A percentile compares a stretch with the other conserved stretches of the same genome.
phyloP scores from a whole-genome alignment of 2,329 filamentous ascomycete species.

The Aspergillus felis region DNA sequence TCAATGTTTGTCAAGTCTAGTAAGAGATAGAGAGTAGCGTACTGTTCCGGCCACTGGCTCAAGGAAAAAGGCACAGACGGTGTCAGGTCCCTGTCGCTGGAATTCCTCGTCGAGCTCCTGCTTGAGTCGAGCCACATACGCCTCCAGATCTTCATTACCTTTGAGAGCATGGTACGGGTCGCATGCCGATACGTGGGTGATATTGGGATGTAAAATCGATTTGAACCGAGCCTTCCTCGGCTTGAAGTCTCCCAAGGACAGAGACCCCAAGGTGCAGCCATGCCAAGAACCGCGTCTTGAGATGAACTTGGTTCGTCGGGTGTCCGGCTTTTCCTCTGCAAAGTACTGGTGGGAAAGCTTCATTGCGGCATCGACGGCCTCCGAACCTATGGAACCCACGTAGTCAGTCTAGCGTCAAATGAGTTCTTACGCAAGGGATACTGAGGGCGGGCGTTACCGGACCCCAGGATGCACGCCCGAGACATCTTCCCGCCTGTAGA shows the following conservation, averaged over 20 bases:
- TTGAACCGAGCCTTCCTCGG: constrained; percentile 48
- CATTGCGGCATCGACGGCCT: constrained; percentile 63
- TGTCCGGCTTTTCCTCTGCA: constrained; percentile 49
- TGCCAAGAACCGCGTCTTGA: constrained; percentile 63
- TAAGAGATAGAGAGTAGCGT: constrained; percentile 35
- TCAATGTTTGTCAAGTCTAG: constrained; percentile 30
- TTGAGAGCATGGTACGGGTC: no score
- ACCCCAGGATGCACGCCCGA: no score
- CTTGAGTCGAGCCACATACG: constrained; percentile 43
- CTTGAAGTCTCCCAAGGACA: constrained; percentile 62
- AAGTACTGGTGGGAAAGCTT: constrained; percentile 65
- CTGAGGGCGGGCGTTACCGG: no score
- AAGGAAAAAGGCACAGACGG: constrained; percentile 66
- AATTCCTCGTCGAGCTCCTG: constrained; percentile 65
- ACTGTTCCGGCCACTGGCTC: constrained; percentile 66
- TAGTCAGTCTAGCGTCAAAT: no score
- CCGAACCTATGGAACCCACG: constrained; percentile 37
- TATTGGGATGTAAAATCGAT: no score
- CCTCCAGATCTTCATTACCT: no score
- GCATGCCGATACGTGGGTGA: no score
- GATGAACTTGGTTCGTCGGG: constrained; percentile 56
- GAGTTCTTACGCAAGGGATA: no score
- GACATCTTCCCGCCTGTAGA: no score
- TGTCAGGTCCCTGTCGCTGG: constrained; percentile 56
- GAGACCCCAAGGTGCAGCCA: constrained; percentile 63